Evolutionary conservation across 139 green algal genomes (phyloP).

Genomic region (Coelastrella sp.): DNA sequence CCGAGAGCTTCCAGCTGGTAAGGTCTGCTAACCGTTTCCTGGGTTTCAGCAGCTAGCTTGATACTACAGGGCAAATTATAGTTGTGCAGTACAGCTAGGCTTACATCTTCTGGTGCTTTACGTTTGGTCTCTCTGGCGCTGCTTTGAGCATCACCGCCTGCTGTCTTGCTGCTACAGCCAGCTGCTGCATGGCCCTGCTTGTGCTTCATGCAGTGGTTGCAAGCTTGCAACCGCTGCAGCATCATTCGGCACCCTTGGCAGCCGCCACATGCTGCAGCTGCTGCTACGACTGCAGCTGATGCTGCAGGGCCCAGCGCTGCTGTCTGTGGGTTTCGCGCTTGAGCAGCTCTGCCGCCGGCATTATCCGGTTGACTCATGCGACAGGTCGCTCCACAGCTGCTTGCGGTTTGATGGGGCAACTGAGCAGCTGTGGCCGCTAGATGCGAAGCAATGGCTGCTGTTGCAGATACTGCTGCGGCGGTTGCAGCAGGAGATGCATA

Average conservation of each 20-base stretch:
- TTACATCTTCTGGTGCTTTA: no score
- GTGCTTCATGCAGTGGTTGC: background rate
- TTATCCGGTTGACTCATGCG: no score
- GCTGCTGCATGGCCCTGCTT: background rate
- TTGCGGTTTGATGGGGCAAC: no score
- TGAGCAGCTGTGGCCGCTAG: no score
- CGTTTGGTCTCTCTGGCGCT: no score
- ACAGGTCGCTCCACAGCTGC: no score
- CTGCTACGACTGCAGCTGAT: constrained; percentile 16
- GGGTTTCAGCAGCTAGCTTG: no score
- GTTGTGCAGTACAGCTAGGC: no score
- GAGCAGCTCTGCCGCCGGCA: background rate
- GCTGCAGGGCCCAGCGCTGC: background rate
- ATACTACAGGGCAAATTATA: no score
- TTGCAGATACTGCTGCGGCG: background rate
- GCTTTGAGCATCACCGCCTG: background rate
- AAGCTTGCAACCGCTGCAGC: constrained; percentile 14
- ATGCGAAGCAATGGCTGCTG: background rate
- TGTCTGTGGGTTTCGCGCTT: background rate
- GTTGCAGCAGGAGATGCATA: background rate
- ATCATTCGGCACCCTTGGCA: constrained; percentile 8
- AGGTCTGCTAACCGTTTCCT: no score
- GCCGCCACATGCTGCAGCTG: background rate
- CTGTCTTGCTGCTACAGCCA: background rate
- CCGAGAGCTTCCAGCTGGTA: no score